Conservation (phyloP, 345 rosid genomes). For the Citrus sinensis region DVS_A1.0 CM039161.1:17934501-17935000, state of each 20-base stretch:
- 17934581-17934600: slow-evolving; percentile 21
- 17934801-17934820: neutral
- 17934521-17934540: neutral
- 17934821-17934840: slow-evolving; percentile 40
- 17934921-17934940: slow-evolving; percentile 27
- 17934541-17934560: neutral
- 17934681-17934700: slow-evolving; percentile 24
- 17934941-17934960: slow-evolving; percentile 40
- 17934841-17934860: slow-evolving; percentile 1
- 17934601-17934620: neutral
- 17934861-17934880: slow-evolving; percentile 34
- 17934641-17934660: slow-evolving; percentile 24
- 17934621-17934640: neutral
- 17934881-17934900: slow-evolving; percentile 29
- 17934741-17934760: neutral
- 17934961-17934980: neutral
- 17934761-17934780: neutral
- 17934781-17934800: neutral
- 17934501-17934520: too few species aligned
- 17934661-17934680: slow-evolving; percentile 18
- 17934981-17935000: neutral
- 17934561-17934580: slow-evolving; percentile 16
- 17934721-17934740: slow-evolving; percentile 24
- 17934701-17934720: slow-evolving; percentile 4
- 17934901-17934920: slow-evolving; percentile 28